Evolutionary conservation across 23 red algal species (phyloP).

Genomic region (Cyanidioschyzon merolae): DNA sequence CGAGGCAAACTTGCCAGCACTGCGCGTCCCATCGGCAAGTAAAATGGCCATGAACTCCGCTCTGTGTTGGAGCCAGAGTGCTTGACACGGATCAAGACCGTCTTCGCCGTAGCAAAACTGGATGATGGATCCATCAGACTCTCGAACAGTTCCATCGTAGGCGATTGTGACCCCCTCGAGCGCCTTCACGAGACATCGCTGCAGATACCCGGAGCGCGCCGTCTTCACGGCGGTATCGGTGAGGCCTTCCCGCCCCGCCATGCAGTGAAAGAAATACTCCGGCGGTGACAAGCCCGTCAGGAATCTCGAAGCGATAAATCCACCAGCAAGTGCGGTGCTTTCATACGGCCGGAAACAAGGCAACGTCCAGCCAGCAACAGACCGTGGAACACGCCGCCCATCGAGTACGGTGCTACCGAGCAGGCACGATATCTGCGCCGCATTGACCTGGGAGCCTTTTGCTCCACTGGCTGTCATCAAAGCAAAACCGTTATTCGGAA

Average conservation of each 20-base stretch:
- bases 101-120: slow-evolving; percentile 99
- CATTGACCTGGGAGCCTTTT: slow-evolving; percentile 78
- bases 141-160: slow-evolving; percentile 87
- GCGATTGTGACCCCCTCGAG: slow-evolving; percentile 68
- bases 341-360: slow-evolving; percentile 87
- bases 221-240: slow-evolving; percentile 95
- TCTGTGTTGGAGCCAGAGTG: slow-evolving; percentile 39
- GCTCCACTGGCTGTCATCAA: slow-evolving; percentile 96
- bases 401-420: slow-evolving; percentile 87
- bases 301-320: slow-evolving; percentile 80
- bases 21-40: not conserved
- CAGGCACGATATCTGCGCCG: slow-evolving; percentile 86
- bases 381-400: slow-evolving; percentile 75
- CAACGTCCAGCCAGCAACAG: slow-evolving; percentile 66
- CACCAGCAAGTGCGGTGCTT: slow-evolving; percentile 53
- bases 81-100: slow-evolving; percentile 80
- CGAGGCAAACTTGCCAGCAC: not conserved
- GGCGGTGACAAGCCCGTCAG: slow-evolving; percentile 76
- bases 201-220: slow-evolving; percentile 95
- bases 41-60: not conserved
- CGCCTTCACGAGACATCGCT: slow-evolving; percentile 92
- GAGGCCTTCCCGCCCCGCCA: slow-evolving; percentile 94
- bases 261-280: slow-evolving; percentile 95
- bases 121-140: slow-evolving; percentile 50
- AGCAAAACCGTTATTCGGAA: slow-evolving; percentile 78